Evolutionary conservation across 2,329 filamentous ascomycete species (phyloP), one percentile per base, ranked within the genome.

Genomic region (Drechmeria coniospora): DNA sequence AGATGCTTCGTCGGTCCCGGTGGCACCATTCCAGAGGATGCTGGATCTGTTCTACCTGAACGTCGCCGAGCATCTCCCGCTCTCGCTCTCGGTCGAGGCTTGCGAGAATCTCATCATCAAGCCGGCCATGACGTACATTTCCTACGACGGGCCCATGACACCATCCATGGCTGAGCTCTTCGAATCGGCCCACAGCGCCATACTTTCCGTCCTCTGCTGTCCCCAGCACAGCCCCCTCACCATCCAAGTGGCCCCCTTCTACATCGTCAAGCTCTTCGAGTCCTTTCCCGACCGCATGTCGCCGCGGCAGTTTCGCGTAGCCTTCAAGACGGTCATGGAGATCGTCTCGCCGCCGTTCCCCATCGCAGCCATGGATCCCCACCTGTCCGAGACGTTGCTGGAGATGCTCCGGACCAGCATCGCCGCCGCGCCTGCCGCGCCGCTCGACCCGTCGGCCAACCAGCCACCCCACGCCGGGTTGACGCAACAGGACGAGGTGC

Each of bases 21-120:
- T 37, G 6, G 45, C 38, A 15, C 46, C 45, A 28, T 57, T 83
- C 2, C 70, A 82, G 39, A 66, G 79, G 32, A 76, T 68, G 12
- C 58, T 87, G n/a, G 79, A 90, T 45, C 66, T 92, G 11, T 93
- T 82, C 57, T 92, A 92, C 53, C 67, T 94, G 36, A 90, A 92
- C 45, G 70, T 77, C 0, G 76, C 80, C 2, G 86, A 93, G 48
- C 81, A 92, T 48, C 74, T 93, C 34, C 75, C 82, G 0, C 59
- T 84, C 7, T 57, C 71, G 3, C 53, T 93, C 2, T 59, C 79
- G 0, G 65, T 78, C 1, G 55, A 64, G 4, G 65, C 69, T 3
- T 82, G 74, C 41, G 80, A 92, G 40, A 61, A 70, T 3, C 60
- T 92, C 2, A 67, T 92, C 11, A 60, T 92, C 28, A 66, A 74